Evolutionary conservation across 495 filamentous ascomycete genomes (phyloP).

Genomic region (Daldinia childiae): DNA sequence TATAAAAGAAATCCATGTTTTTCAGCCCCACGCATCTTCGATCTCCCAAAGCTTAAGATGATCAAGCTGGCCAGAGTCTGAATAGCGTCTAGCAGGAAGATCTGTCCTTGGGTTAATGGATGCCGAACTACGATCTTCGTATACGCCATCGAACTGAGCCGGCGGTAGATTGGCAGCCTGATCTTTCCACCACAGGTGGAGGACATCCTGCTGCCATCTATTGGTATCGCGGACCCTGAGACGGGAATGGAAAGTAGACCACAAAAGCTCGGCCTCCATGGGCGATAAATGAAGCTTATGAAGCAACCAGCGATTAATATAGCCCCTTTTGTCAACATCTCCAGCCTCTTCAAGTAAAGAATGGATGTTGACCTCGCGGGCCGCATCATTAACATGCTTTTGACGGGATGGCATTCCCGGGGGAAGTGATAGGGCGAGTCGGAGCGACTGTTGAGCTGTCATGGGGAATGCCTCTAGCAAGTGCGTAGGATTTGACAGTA

Average conservation of each 20-base stretch:
- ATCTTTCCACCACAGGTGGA: constrained; percentile 56
- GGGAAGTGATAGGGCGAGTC: constrained; percentile 35
- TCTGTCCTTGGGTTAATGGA: constrained; percentile 34
- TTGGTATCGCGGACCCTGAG: constrained; percentile 52
- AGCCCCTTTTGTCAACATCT: constrained; percentile 50
- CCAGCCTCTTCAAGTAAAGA: constrained; percentile 29
- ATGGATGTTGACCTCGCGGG: constrained; percentile 44
- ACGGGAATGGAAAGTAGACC: constrained; percentile 47
- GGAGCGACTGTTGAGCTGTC: constrained; percentile 41
- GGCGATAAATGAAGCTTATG: constrained; percentile 56
- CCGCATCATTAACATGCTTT: constrained; percentile 39
- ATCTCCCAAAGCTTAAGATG: constrained; percentile 26
- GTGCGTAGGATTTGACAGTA: constrained; percentile 43
- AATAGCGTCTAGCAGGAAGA: constrained; percentile 31
- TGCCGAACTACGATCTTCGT: constrained; percentile 37
- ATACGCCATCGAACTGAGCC: constrained; percentile 33
- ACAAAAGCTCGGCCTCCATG: constrained; percentile 55
- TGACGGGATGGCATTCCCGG: constrained; percentile 27
- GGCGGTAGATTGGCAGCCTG: constrained; percentile 43
- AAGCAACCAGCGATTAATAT: constrained; percentile 59
- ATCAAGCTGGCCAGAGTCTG: constrained; percentile 35
- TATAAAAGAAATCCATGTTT: background rate
- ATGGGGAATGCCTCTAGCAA: constrained; percentile 40
- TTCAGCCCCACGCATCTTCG: constrained; percentile 25
- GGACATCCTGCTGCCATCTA: constrained; percentile 58